Evolutionary conservation across 177 flowering plant species (phyloP), one percentile per base, ranked within the genome.

Genomic region (Viscum album): DNA sequence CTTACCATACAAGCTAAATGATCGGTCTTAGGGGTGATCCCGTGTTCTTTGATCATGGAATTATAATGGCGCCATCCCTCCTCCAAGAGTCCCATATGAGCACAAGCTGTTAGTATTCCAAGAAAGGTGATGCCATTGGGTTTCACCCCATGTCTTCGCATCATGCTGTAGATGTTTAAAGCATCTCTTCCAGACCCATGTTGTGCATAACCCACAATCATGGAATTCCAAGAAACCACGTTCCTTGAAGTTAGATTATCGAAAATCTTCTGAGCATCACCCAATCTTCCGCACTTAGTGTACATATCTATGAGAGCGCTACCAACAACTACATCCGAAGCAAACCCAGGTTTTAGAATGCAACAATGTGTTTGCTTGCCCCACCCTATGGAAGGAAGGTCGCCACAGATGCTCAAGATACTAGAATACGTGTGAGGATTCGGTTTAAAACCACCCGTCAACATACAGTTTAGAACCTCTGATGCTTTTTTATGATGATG

Each of bases 231-330:
- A 67, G 83, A 77, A 43, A 85, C 76, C 66, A 81, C 37, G 68
- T 74, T 84, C 71, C 77, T 82, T 2, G 68, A 31, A 34, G 60
- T 31, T 61, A 81, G 70, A 34, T n/a, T 47, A 66, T 82, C 65
- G 68, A 85, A 84, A 62, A 75, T 71, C 66, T 62, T 78, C 29
- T 68, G 69, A 45, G 87, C 85, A 43, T 80, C 73, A 11, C 34
- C 61, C 71, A 83, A 33, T 39, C 75, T 77, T 74, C 87, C 87
- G 68, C 89, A 80, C 39, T 85, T 85, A 4, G 83, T 75, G 68
- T 85, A 84, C 87, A 85, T 84, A 75, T 84, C 87, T 12, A 81
- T 41, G 28, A 84, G 77, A 56, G 85, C 70, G 62, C 77, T 80
- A 28, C 80, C 85, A 54, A 84, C 80, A 58, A 81, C 77, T 39